Evolutionary conservation across 2,329 filamentous ascomycete genomes (phyloP).

Genomic region (Penicillium occitanis): DNA sequence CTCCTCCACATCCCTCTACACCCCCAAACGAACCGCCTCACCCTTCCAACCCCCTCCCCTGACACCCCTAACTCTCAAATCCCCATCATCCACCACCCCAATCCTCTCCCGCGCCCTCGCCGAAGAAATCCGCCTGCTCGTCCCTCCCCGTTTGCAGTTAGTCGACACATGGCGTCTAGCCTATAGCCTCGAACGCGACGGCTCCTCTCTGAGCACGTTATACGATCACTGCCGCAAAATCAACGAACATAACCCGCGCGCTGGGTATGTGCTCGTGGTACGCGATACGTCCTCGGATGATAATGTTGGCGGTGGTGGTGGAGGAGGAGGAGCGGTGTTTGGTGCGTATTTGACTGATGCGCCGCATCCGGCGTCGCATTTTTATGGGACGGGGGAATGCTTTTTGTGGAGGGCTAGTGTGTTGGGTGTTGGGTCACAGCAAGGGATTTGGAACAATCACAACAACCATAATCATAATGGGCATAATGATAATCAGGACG

Average conservation of each 20-base stretch:
- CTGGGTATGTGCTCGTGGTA: conserved; percentile 87
- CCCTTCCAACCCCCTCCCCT: conserved; percentile 87
- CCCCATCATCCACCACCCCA: conserved; percentile 55
- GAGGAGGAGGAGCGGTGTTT: conserved; percentile 58
- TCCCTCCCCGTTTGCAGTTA: conserved; percentile 83
- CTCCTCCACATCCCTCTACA: conserved; percentile 40
- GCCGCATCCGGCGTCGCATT: conserved; percentile 76
- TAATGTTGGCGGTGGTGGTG: not conserved
- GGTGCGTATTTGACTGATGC: conserved; percentile 92
- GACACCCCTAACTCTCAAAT: conserved; percentile 70
- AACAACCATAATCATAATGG: not conserved
- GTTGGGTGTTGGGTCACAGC: conserved; percentile 52
- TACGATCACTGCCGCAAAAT: conserved; percentile 75
- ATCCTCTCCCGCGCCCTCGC: conserved; percentile 68
- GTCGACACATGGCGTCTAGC: conserved; percentile 81
- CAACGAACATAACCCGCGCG: conserved; percentile 63
- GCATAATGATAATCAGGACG: not conserved
- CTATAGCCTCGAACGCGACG: conserved; percentile 90
- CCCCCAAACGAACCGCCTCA: conserved; percentile 61
- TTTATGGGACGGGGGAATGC: conserved; percentile 95
- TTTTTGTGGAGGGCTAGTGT: conserved; percentile 81
- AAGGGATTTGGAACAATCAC: conserved; percentile 25
- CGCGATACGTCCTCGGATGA: conserved; percentile 59
- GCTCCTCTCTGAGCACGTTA: conserved; percentile 79
- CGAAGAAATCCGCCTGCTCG: conserved; percentile 86